Evolutionary conservation across 129 eudicot genomes (phyloP).

Genomic region (Tagetes erecta): DNA sequence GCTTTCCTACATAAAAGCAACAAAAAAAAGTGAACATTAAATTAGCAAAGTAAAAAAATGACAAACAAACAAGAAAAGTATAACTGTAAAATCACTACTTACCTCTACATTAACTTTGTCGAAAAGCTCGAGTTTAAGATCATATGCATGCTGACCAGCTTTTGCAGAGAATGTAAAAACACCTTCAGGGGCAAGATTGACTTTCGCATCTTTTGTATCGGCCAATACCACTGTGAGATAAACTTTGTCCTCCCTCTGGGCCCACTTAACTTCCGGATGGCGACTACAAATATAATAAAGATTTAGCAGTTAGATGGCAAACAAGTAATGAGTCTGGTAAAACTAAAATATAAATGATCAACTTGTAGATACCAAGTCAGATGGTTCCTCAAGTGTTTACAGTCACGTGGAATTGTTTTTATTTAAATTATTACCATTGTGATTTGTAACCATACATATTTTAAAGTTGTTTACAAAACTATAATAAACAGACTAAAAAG

Average conservation of each 20-base stretch:
- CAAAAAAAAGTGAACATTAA: background rate
- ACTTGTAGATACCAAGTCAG: background rate
- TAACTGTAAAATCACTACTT: background rate
- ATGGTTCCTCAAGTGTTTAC: background rate
- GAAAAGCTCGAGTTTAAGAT: slow-evolving; percentile 67
- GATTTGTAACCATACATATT: background rate
- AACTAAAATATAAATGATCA: background rate
- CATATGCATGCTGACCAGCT: slow-evolving; percentile 64
- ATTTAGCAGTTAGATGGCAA: slow-evolving; percentile 6
- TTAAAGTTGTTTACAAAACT: background rate
- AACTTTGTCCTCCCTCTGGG: slow-evolving; percentile 79
- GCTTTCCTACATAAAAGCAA: slow-evolving; percentile 57
- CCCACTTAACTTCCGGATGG: slow-evolving; percentile 96
- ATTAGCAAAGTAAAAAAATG: background rate
- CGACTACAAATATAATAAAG: slow-evolving; percentile 46
- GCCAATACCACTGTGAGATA: slow-evolving; percentile 74
- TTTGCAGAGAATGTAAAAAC: slow-evolving; percentile 66
- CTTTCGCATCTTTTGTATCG: slow-evolving; percentile 78
- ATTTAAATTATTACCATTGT: background rate
- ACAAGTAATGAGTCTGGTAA: background rate
- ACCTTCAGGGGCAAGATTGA: slow-evolving; percentile 84
- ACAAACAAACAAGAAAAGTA: background rate
- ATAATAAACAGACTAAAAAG: background rate
- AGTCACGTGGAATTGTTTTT: background rate
- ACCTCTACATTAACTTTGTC: slow-evolving; percentile 91